phyloP scores from a whole-genome alignment of 169 alveolate genomes.

The Plasmodium gaboni region DNA sequence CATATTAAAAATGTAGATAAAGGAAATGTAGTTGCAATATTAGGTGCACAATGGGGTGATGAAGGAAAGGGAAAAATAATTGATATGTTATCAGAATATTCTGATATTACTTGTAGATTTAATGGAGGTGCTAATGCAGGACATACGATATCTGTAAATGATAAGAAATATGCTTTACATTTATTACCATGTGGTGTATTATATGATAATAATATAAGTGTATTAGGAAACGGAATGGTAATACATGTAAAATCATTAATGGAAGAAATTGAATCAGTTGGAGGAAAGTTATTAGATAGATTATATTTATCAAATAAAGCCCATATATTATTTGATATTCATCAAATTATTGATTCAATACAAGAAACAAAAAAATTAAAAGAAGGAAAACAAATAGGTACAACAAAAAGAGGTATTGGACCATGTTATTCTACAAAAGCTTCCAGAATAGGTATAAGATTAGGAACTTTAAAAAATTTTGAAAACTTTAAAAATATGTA shows the following conservation, averaged over 20 bases:
- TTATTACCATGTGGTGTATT: constrained; percentile 95
- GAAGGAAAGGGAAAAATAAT: constrained; percentile 98
- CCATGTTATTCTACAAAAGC: constrained; percentile 95
- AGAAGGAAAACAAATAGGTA: constrained; percentile 91
- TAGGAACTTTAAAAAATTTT: constrained; percentile 89
- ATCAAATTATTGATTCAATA: constrained; percentile 82
- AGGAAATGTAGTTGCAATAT: constrained; percentile 80
- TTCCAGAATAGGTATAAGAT: constrained; percentile 92
- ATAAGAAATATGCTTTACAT: constrained; percentile 92
- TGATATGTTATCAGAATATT: constrained; percentile 91
- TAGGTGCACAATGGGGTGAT: constrained; percentile 98
- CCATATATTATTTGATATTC: constrained; percentile 91
- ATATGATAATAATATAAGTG: constrained; percentile 82
- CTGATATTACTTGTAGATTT: constrained; percentile 92
- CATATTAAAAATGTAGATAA: constrained; percentile 34
- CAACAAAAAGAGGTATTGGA: constrained; percentile 96
- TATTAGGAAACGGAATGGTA: constrained; percentile 96
- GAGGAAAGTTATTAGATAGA: constrained; percentile 79
- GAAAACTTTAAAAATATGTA: constrained; percentile 82
- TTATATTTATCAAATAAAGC: constrained; percentile 92
- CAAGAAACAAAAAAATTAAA: constrained; percentile 79
- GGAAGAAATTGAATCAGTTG: constrained; percentile 75
- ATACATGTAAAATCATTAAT: constrained; percentile 83
- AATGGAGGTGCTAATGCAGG: constrained; percentile 97
- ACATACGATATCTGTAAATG: constrained; percentile 89